Evolutionary conservation across 257 asterid genomes (phyloP).

Genomic region (Misopates orontium): DNA sequence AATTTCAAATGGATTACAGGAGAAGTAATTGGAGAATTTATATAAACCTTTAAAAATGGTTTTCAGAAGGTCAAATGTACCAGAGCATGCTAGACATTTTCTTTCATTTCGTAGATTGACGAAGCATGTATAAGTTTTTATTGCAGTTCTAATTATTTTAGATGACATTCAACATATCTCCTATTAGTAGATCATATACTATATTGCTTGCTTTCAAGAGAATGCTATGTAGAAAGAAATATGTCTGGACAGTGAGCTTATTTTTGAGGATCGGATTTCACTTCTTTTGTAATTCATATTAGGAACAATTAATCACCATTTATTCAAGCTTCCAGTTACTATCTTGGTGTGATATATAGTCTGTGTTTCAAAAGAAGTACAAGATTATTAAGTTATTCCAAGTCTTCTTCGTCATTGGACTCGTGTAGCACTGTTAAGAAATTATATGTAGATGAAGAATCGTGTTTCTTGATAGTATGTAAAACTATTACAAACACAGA

Average conservation of each 20-base stretch:
- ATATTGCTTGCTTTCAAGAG: neutral
- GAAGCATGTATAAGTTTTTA: neutral
- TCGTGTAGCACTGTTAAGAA: neutral
- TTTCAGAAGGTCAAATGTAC: neutral
- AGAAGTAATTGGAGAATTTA: conserved; percentile 13
- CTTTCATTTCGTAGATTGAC: conserved; percentile 11
- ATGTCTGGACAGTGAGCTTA: neutral
- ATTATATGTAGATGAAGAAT: neutral
- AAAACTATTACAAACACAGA: conserved; percentile 20
- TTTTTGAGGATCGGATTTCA: conserved; percentile 7
- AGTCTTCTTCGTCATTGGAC: neutral
- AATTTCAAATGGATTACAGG: conserved; percentile 2
- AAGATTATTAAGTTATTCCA: neutral
- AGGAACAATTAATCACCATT: neutral
- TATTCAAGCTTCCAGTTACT: neutral
- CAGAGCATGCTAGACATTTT: conserved; percentile 5
- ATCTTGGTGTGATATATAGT: conserved; percentile 4
- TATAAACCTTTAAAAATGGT: conserved; percentile 10
- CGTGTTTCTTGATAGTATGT: neutral
- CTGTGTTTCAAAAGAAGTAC: neutral
- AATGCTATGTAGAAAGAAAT: neutral
- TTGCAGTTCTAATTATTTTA: conserved; percentile 14
- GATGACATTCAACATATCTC: conserved; percentile 14
- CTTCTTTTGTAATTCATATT: neutral
- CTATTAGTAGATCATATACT: conserved; percentile 8